phyloP scores from a whole-genome alignment of 2,329 filamentous ascomycete genomes.

The Dryadomyces quercus-mongolicae region DNA sequence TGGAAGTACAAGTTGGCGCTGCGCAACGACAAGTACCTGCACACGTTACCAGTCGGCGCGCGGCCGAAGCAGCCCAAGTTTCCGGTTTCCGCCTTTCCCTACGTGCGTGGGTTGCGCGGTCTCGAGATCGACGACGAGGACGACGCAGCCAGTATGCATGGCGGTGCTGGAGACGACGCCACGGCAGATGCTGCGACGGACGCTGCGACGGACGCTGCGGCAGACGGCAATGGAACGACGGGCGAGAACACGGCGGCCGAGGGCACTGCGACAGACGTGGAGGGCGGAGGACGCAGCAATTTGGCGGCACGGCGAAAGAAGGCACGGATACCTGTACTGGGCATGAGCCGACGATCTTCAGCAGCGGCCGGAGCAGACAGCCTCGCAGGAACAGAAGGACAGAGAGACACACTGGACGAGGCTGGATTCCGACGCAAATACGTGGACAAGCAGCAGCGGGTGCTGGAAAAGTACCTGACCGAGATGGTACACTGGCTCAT shows the following conservation, averaged over 20 bases:
- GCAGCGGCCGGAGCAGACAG: constrained; percentile 34
- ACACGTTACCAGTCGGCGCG: constrained; percentile 52
- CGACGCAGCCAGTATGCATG: constrained; percentile 23
- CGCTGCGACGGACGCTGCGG: not conserved
- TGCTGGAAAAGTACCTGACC: constrained; percentile 80
- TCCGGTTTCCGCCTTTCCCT: constrained; percentile 79
- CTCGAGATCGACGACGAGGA: constrained; percentile 73
- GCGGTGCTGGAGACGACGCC: constrained; percentile 18
- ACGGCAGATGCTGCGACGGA: not conserved
- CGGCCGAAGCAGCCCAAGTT: constrained; percentile 80
- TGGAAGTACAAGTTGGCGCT: constrained; percentile 83
- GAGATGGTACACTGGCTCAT: constrained; percentile 95
- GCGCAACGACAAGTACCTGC: constrained; percentile 71
- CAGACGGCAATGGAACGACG: constrained; percentile 15
- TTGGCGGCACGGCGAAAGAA: constrained; percentile 26
- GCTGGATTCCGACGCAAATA: constrained; percentile 48
- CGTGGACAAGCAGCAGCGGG: constrained; percentile 70
- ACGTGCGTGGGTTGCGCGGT: constrained; percentile 68
- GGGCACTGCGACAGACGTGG: constrained; percentile 57
- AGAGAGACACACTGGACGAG: constrained; percentile 35
- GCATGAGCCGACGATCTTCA: constrained; percentile 41
- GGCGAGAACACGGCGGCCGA: constrained; percentile 43
- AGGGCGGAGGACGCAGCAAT: constrained; percentile 29
- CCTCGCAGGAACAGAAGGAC: constrained; percentile 15
- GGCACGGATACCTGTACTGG: constrained; percentile 38